phyloP scores from a whole-genome alignment of 2,329 filamentous ascomycete species.

The Canariomyces notabilis region DNA sequence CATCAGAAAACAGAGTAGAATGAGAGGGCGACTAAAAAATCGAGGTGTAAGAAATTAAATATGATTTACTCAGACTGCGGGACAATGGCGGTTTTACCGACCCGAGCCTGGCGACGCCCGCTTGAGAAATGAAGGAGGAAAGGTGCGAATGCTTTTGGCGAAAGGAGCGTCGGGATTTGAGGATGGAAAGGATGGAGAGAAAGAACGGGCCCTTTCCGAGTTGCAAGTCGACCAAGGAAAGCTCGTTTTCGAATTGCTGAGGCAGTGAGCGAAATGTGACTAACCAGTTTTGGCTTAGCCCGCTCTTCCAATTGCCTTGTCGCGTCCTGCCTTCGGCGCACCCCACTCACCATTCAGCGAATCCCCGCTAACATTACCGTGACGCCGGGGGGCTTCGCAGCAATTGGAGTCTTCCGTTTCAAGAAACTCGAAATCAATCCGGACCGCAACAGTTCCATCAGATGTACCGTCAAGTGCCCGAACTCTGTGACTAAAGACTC shows the following conservation, averaged over 20 bases:
- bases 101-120: slow-evolving; percentile 6
- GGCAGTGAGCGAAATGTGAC: neutral
- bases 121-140: slow-evolving; percentile 9
- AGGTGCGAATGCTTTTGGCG: slow-evolving; percentile 9
- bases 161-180: slow-evolving; percentile 23
- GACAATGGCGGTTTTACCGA: slow-evolving; percentile 2
- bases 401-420: neutral
- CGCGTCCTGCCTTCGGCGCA: neutral
- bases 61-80: neutral
- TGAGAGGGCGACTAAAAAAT: slow-evolving; percentile 20
- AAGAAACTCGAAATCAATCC: neutral
- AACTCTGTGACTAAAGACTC: too few species aligned
- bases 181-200: slow-evolving; percentile 16
- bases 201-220: slow-evolving; percentile 15
- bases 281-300: slow-evolving; percentile 2
- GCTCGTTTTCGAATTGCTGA: slow-evolving; percentile 15
- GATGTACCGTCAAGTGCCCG: too few species aligned
- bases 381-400: neutral
- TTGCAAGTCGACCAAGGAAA: slow-evolving; percentile 19
- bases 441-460: too few species aligned
- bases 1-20: slow-evolving; percentile 67
- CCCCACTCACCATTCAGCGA: neutral
- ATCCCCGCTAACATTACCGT: too few species aligned
- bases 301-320: neutral
- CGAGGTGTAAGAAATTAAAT: slow-evolving; percentile 9